Percentiles rank a stretch among this genome's conserved stretches.
phyloP scores from a whole-genome alignment of 2,329 filamentous ascomycete genomes.

The Monosporascus sp. region DNA sequence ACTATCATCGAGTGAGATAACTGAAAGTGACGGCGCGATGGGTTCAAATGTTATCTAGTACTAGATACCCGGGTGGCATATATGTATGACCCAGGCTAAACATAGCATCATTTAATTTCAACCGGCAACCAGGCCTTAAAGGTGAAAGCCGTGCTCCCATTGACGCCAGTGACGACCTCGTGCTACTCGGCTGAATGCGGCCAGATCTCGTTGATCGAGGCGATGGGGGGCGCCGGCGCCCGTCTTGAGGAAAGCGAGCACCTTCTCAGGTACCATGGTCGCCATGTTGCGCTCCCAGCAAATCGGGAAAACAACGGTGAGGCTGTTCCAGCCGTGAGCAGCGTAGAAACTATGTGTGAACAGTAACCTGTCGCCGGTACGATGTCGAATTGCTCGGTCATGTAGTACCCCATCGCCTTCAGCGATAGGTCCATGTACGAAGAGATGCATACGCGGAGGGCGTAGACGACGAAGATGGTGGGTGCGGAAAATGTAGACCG shows the following conservation, averaged over 20 bases:
- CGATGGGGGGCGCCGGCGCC: constrained; percentile 32
- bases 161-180: constrained; percentile 43
- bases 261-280: constrained; percentile 31
- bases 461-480: constrained; percentile 27
- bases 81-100: too few species aligned
- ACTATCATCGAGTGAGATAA: too few species aligned
- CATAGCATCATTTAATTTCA: too few species aligned
- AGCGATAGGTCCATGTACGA: constrained; percentile 32
- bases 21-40: too few species aligned
- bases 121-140: constrained; percentile 39
- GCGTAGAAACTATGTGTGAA: constrained; percentile 41
- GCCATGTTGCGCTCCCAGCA: constrained; percentile 29
- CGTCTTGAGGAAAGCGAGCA: constrained; percentile 31
- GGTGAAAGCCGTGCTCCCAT: constrained; percentile 40
- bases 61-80: too few species aligned
- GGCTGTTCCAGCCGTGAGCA: constrained; percentile 49
- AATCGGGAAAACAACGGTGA: constrained; percentile 29
- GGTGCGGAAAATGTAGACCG: constrained; percentile 28
- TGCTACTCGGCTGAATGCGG: constrained; percentile 42
- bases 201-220: constrained; percentile 44
- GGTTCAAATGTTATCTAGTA: too few species aligned
- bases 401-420: constrained; percentile 27
- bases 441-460: constrained; percentile 32
- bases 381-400: constrained; percentile 43
- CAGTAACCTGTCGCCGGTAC: constrained; percentile 40